Percentiles rank a stretch among this genome's conserved stretches.
These are phyloP conservation scores for Colletotrichum trifolii DNA, from an alignment of 2,329 filamentous ascomycete species.

Conservation along the genomic window DNA sequence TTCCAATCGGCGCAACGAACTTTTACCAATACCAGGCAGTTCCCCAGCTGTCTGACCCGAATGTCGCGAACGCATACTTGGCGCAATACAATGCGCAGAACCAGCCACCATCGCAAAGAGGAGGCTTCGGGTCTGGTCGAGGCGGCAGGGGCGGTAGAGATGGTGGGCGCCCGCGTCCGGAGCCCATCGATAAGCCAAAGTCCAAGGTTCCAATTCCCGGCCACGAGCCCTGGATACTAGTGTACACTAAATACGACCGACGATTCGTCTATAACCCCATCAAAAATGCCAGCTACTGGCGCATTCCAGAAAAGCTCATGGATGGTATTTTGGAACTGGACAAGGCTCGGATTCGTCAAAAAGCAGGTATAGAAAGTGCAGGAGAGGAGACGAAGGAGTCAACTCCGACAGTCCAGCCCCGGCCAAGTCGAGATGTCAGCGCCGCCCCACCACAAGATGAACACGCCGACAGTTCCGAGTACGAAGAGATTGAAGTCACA, in stretches of 20 bases:
- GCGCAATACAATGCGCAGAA: conserved; percentile 61
- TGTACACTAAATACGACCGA: conserved; percentile 90
- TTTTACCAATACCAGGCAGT: conserved; percentile 55
- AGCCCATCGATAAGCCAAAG: conserved; percentile 83
- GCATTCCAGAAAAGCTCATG: conserved; percentile 88
- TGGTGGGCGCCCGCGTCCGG: conserved; percentile 65
- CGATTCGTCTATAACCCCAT: conserved; percentile 90
- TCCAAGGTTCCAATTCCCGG: conserved; percentile 82
- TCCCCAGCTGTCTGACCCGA: conserved; percentile 63
- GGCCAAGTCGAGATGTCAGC: conserved; percentile 7
- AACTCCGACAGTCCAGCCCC: conserved; percentile 21
- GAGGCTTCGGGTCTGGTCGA: conserved; percentile 58
- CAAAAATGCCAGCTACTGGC: conserved; percentile 94
- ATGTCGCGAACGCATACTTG: conserved; percentile 70
- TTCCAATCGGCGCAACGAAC: conserved; percentile 46
- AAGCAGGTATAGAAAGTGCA: conserved; percentile 50
- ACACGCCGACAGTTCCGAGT: conserved; percentile 72
- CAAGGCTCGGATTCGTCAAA: conserved; percentile 73
- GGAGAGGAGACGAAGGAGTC: conserved; percentile 30
- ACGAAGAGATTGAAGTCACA: conserved; percentile 79
- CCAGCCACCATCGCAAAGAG: conserved; percentile 49
- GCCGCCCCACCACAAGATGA: conserved; percentile 4
- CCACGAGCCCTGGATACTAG: conserved; percentile 87
- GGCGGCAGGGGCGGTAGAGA: conserved; percentile 62
- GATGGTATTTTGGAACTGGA: conserved; percentile 80